Percentiles rank a stretch among this genome's conserved stretches.
Evolutionary conservation across 176 grass and related monocot genomes (phyloP).

Genomic region (Cocos nucifera): DNA sequence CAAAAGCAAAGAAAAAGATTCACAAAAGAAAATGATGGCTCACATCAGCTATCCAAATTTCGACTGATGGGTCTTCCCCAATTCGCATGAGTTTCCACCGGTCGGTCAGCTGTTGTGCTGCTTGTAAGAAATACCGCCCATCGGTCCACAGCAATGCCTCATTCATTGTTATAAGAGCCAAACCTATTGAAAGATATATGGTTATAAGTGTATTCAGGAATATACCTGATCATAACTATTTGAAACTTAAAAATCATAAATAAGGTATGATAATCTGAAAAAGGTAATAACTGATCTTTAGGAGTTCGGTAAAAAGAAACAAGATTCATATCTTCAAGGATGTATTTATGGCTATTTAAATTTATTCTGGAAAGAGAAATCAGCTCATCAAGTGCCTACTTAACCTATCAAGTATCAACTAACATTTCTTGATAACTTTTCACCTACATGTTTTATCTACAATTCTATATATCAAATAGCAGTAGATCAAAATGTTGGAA

Average conservation of each 20-base stretch:
- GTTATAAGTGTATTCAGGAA: conserved; percentile 1
- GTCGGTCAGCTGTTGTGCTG: conserved; percentile 56
- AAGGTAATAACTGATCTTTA: too few relatives aligned
- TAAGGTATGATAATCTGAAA: not conserved
- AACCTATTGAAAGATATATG: conserved; percentile 37
- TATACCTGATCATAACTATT: not conserved
- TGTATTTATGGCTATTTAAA: too few relatives aligned
- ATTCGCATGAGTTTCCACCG: conserved; percentile 89
- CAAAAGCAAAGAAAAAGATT: not conserved
- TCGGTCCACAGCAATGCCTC: conserved; percentile 96
- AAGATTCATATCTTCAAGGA: too few relatives aligned
- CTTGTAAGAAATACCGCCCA: conserved; percentile 94
- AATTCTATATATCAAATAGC: too few relatives aligned
- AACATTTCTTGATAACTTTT: too few relatives aligned
- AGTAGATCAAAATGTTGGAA: too few relatives aligned
- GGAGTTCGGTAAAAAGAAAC: too few relatives aligned
- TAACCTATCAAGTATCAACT: too few relatives aligned
- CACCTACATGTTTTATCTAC: too few relatives aligned
- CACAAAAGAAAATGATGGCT: conserved; percentile 18
- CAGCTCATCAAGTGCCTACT: too few relatives aligned
- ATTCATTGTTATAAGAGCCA: conserved; percentile 85
- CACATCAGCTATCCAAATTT: conserved; percentile 78
- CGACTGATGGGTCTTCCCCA: conserved; percentile 81
- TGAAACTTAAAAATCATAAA: not conserved
- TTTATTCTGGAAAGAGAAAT: too few relatives aligned